Percentiles rank a stretch among this genome's conserved stretches.
Conservation (phyloP, 768 basidiomycete species). For the Dendrothele bispora region DNA sequence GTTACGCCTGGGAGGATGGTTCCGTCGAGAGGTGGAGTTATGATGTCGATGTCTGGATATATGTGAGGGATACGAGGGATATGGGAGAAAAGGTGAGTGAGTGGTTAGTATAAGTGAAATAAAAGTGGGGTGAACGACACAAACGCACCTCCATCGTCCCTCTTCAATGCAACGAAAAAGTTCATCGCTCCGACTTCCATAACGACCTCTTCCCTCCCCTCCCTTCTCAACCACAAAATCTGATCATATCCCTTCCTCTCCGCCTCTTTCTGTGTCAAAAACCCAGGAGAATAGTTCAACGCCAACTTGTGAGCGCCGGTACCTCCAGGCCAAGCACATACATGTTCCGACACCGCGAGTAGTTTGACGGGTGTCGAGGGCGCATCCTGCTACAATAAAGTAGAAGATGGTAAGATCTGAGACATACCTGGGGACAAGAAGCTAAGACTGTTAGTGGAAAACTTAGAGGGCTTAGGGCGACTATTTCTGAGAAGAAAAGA, state of each 20-base stretch:
- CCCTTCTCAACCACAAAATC: constrained; percentile 78
- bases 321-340: constrained; percentile 55
- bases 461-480: too few species aligned
- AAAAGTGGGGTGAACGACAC: too few species aligned
- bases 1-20: constrained; percentile 94
- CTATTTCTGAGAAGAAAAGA: too few species aligned
- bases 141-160: constrained; percentile 54
- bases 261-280: constrained; percentile 66
- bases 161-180: constrained; percentile 65
- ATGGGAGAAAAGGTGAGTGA: too few species aligned
- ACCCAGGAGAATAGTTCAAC: constrained; percentile 60
- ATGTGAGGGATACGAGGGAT: too few species aligned
- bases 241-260: constrained; percentile 71
- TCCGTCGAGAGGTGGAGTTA: constrained; percentile 85
- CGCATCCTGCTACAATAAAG: too few species aligned
- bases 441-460: too few species aligned
- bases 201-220: constrained; percentile 47
- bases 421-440: too few species aligned
- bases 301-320: constrained; percentile 83
- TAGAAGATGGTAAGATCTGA: too few species aligned
- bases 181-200: constrained; percentile 79
- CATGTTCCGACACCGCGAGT: constrained; percentile 39
- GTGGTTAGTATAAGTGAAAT: too few species aligned
- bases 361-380: constrained; percentile 54
- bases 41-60: constrained; percentile 59